Conservation (phyloP, 78 protist species). For the Ministeria vibrans region DNA sequence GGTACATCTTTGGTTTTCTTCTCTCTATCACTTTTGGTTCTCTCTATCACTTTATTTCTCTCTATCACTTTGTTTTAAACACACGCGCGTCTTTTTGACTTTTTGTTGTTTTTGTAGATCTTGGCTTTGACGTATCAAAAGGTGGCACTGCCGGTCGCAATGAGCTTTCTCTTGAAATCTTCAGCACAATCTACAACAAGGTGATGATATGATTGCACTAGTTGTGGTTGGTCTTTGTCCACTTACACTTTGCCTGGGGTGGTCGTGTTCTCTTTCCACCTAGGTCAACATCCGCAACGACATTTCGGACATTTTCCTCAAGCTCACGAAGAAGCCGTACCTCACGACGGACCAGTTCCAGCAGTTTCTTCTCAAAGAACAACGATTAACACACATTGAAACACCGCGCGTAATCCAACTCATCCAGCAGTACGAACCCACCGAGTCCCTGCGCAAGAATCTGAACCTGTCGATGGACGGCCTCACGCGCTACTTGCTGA, state of each 20-base stretch:
- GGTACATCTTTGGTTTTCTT: no score
- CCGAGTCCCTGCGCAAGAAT: background rate
- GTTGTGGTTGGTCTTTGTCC: no score
- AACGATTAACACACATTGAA: background rate
- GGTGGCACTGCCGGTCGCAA: background rate
- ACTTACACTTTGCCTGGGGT: no score
- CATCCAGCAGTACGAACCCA: background rate
- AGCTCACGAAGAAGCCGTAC: background rate
- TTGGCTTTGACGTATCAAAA: background rate
- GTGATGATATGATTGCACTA: no score
- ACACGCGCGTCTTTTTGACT: no score
- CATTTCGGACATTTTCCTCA: background rate
- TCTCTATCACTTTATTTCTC: no score
- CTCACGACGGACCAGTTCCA: background rate
- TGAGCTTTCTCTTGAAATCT: background rate
- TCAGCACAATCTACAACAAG: background rate
- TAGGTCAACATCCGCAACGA: constrained; percentile 1
- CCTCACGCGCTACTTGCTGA: background rate
- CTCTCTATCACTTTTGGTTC: no score
- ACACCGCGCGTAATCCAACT: background rate
- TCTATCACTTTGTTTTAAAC: no score
- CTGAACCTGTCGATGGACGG: background rate
- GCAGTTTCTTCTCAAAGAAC: background rate
- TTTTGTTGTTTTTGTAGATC: no score
- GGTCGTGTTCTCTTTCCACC: no score